phyloP scores from a whole-genome alignment of 148 eudicot species.

The Limonium bicolor region DNA sequence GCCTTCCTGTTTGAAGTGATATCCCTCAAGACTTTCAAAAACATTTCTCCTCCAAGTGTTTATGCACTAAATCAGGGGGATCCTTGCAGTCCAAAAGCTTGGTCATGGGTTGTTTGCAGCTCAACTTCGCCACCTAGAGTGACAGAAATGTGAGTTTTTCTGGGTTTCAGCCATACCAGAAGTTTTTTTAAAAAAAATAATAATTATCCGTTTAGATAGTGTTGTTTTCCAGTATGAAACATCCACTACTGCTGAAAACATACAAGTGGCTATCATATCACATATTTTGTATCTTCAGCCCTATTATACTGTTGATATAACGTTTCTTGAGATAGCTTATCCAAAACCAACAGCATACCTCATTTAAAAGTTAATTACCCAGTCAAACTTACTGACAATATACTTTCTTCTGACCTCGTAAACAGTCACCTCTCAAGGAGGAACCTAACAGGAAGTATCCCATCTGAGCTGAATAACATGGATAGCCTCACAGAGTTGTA shows the following conservation, averaged over 20 bases:
- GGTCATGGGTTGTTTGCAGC: slow-evolving; percentile 94
- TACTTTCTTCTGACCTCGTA: slow-evolving; percentile 11
- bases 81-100: slow-evolving; percentile 69
- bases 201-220: too few species aligned
- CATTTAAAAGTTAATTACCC: too few species aligned
- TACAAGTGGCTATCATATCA: too few species aligned
- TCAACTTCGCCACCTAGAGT: slow-evolving; percentile 54
- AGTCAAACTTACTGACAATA: slow-evolving; percentile 5
- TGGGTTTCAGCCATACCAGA: too few species aligned
- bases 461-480: slow-evolving; percentile 64
- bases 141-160: slow-evolving; percentile 71
- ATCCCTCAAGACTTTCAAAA: slow-evolving; percentile 33
- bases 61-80: slow-evolving; percentile 44
- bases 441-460: slow-evolving; percentile 56
- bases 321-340: too few species aligned
- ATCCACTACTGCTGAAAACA: too few species aligned
- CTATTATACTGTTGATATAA: too few species aligned
- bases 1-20: slow-evolving; percentile 46
- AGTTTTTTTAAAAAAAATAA: too few species aligned
- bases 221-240: too few species aligned
- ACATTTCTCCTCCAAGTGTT: slow-evolving; percentile 24
- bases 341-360: too few species aligned
- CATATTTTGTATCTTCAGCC: too few species aligned
- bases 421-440: slow-evolving; percentile 57
- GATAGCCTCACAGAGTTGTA: slow-evolving; percentile 68